Evolutionary conservation across 495 filamentous ascomycete species (phyloP).

Genomic region (Lasiosphaeris hirsuta): DNA sequence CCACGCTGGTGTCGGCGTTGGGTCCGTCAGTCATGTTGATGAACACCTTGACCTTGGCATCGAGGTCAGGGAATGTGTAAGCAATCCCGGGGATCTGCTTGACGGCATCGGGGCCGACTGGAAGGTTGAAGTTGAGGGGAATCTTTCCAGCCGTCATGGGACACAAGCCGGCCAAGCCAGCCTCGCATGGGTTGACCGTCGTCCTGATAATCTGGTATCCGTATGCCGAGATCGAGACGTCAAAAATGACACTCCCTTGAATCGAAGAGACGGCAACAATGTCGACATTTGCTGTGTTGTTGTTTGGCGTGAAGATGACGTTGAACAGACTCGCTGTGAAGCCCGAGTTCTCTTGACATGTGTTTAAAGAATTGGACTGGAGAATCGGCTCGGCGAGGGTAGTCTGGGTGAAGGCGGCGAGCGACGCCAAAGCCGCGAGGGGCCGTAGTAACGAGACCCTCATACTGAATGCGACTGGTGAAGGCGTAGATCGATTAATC

Average conservation of each 20-base stretch:
- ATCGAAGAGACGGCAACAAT: slow-evolving; percentile 84
- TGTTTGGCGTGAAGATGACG: slow-evolving; percentile 73
- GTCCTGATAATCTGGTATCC: slow-evolving; percentile 66
- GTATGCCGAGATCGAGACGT: slow-evolving; percentile 75
- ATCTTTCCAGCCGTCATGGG: slow-evolving; percentile 90
- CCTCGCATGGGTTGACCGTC: slow-evolving; percentile 71
- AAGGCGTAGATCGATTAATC: not conserved
- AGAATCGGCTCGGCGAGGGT: slow-evolving; percentile 41
- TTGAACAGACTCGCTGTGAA: slow-evolving; percentile 82
- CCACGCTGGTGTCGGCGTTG: slow-evolving; percentile 55
- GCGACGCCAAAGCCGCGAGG: slow-evolving; percentile 35
- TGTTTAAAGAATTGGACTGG: slow-evolving; percentile 57
- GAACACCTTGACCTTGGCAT: slow-evolving; percentile 76
- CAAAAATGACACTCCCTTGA: slow-evolving; percentile 75
- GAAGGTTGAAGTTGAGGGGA: slow-evolving; percentile 67
- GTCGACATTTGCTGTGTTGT: slow-evolving; percentile 67
- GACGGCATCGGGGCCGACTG: slow-evolving; percentile 55
- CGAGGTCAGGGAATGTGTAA: slow-evolving; percentile 88
- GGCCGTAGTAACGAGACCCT: slow-evolving; percentile 34
- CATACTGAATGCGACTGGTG: slow-evolving; percentile 23
- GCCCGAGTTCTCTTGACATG: slow-evolving; percentile 73
- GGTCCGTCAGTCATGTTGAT: slow-evolving; percentile 62
- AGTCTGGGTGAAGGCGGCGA: slow-evolving; percentile 29
- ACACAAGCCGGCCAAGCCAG: slow-evolving; percentile 73
- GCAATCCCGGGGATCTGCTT: slow-evolving; percentile 75